These are phyloP conservation scores for Penicillium parvum DNA, from an alignment of 495 filamentous ascomycete genomes.

Conservation along the genomic window DNA sequence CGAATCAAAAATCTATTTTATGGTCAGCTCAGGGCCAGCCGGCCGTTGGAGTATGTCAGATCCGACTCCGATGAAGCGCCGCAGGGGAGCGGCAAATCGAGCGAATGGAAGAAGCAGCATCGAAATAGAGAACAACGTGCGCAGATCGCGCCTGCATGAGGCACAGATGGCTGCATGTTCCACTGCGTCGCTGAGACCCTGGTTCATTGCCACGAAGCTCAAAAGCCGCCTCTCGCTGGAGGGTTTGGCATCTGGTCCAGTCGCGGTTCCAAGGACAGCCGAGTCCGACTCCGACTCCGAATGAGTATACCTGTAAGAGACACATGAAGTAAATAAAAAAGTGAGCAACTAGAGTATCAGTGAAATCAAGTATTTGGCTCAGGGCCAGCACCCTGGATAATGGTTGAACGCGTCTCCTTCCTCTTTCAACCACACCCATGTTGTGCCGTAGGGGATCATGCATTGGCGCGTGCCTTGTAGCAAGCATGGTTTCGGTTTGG, in stretches of 20 bases:
- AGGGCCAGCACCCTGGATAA: no score
- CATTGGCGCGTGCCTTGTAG: no score
- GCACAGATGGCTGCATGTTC: neutral
- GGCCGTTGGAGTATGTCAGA: slow-evolving; percentile 1
- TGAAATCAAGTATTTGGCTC: no score
- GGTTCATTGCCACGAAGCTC: neutral
- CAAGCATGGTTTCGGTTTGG: no score
- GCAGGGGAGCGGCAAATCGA: neutral
- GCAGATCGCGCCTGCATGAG: neutral
- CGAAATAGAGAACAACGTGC: neutral
- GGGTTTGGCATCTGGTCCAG: neutral
- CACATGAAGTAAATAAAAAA: no score
- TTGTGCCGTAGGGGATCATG: no score
- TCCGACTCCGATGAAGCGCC: slow-evolving; percentile 8
- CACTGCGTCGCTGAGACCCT: neutral
- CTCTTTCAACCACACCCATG: no score
- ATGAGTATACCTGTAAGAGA: neutral
- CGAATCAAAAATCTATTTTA: slow-evolving; percentile 2
- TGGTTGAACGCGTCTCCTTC: no score
- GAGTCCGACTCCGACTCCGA: slow-evolving; percentile 26
- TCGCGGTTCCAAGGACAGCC: slow-evolving; percentile 1
- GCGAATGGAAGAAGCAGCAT: slow-evolving; percentile 7
- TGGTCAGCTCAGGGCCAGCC: neutral
- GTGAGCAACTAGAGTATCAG: no score
- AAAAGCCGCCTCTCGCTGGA: neutral